A percentile compares a stretch with the other conserved stretches of the same genome.
phyloP scores from a whole-genome alignment of 2,329 filamentous ascomycete genomes.

The Fusarium sp. region DNA sequence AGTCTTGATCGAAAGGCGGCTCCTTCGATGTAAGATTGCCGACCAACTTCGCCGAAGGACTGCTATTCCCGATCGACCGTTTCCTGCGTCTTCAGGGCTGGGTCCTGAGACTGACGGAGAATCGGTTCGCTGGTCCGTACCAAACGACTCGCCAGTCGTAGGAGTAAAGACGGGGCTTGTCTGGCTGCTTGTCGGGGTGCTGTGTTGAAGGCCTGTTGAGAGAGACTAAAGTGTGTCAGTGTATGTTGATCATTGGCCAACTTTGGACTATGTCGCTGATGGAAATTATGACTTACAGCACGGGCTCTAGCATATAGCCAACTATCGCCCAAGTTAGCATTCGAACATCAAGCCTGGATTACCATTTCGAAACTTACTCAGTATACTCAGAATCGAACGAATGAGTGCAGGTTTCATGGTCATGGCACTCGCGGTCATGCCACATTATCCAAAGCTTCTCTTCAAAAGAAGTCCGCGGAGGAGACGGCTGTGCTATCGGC shows the following conservation, averaged over 20 bases:
- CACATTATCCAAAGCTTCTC: not conserved
- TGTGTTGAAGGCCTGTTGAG: not conserved
- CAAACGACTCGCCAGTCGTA: accelerated
- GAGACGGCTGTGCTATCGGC: not conserved
- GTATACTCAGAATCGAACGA: not conserved
- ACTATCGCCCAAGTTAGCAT: not conserved
- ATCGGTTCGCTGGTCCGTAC: not conserved
- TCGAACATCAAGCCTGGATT: not conserved
- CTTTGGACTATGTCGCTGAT: not conserved
- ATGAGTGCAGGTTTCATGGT: not conserved
- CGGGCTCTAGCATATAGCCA: not conserved
- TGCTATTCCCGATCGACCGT: not conserved
- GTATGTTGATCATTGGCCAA: not conserved
- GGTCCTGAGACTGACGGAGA: accelerated
- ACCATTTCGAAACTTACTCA: not conserved
- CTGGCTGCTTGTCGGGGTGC: not conserved
- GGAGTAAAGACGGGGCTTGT: too few relatives aligned
- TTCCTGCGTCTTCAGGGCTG: accelerated
- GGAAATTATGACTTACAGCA: not conserved
- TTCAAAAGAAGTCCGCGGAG: not conserved
- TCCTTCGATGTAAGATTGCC: not conserved
- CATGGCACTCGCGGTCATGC: not conserved
- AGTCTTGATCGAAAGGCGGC: not conserved
- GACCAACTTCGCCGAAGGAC: not conserved
- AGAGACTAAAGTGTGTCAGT: not conserved